phyloP scores from a whole-genome alignment of 2,329 filamentous ascomycete species.

The Arthrobotrys entomopaga region DNA sequence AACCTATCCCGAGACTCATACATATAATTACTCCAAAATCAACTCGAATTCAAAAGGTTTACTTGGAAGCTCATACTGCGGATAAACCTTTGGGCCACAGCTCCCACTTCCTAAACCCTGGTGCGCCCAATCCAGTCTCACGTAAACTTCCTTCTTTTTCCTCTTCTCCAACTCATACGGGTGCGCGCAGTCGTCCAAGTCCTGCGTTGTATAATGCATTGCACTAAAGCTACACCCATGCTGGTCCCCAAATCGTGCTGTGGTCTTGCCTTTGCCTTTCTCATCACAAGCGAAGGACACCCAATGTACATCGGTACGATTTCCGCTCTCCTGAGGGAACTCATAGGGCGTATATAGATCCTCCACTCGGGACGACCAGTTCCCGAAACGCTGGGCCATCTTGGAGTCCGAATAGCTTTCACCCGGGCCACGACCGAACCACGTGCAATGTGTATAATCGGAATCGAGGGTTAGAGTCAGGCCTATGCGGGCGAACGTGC shows the following conservation, averaged over 20 bases:
- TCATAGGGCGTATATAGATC: conserved; percentile 71
- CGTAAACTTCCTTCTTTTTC: conserved; percentile 68
- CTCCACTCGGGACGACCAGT: conserved; percentile 64
- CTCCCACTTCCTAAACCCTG: conserved; percentile 72
- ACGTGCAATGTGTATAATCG: conserved; percentile 61
- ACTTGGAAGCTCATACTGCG: conserved; percentile 62
- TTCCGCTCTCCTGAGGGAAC: conserved; percentile 75
- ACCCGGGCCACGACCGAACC: conserved; percentile 73
- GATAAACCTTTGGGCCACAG: conserved; percentile 68
- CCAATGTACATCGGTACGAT: conserved; percentile 71
- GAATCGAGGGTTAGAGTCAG: conserved; percentile 68
- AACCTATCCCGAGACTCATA: too few relatives aligned
- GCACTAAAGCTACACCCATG: conserved; percentile 65
- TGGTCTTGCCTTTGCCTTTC: conserved; percentile 62
- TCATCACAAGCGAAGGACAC: conserved; percentile 64
- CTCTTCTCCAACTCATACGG: conserved; percentile 69
- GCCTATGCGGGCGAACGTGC: conserved; percentile 71
- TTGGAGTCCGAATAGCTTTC: conserved; percentile 76
- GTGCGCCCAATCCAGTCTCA: conserved; percentile 71
- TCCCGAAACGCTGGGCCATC: conserved; percentile 67
- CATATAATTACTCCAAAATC: conserved; percentile 51
- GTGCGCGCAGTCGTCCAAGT: conserved; percentile 67
- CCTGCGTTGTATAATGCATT: conserved; percentile 67
- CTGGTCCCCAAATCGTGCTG: conserved; percentile 9
- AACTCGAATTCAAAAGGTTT: conserved; percentile 61